Base-by-base conservation (phyloP, 805 yeast species). In the Yamadazyma olivae region DNA sequence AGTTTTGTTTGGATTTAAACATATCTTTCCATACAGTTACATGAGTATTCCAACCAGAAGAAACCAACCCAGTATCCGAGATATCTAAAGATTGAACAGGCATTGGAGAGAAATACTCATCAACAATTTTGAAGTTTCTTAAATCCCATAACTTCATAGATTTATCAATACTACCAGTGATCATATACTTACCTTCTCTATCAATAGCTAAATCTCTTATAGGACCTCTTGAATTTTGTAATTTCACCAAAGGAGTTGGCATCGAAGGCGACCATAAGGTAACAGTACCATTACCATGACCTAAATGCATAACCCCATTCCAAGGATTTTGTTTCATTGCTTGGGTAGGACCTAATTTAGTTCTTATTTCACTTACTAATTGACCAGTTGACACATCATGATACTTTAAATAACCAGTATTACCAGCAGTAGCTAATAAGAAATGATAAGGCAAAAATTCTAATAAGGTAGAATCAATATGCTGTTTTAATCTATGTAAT, bases 21-120 rank as follows among this genome's bases (percentile, higher is more conserved):
- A 78, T 77, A 57, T 90, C 95, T 56, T 91, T 90, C 97, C 98
- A 93, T 3, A 93, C 70, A 1, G 95, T 87, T 3, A 91, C 83
- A 60, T 90, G 96, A 0, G 97, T 90, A 6, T 97, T 97, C 87
- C 96, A 87, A 3, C 95, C 83, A n/a, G 87, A 88, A 1, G 93
- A 79, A 22, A 93, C 59, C 15, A 93, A 67, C 1, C 96, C 97
- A 1, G 86, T 74, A 57, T 91, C 98, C 2, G 96, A 88, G 25
- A 90, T 80, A 47, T 80, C 79, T 14, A 89, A 63, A 15, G 87
- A 74, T 10, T 79, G 68, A 0, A 95, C 95, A 2, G 96, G 96
- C 0, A 96, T 85, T 15, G 95, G 96, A 4, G 77, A 74, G 55
- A 50, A 59, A 50, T 83, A 83, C 2, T 86, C 62, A 50, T 85